Evolutionary conservation across 2,329 filamentous ascomycete species (phyloP).

Genomic region (Colletotrichum sp.): DNA sequence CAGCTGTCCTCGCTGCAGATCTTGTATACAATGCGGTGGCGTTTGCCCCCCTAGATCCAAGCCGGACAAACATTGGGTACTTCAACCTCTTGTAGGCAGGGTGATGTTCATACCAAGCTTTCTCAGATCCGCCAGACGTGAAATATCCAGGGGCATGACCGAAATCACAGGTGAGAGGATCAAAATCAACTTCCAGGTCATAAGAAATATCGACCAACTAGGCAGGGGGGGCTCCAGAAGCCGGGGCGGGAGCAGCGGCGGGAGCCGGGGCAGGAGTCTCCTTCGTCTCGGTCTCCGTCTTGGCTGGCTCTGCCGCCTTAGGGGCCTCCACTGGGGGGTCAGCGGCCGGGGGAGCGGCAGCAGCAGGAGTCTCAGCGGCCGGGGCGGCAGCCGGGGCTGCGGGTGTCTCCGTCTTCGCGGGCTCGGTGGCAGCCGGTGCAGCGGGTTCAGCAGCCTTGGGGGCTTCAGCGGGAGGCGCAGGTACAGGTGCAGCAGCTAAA

Average conservation of each 20-base stretch:
- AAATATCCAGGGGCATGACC: not conserved
- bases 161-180: not conserved
- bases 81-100: not conserved
- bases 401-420: slow-evolving; percentile 25
- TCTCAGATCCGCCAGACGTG: not conserved
- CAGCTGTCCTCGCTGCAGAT: not conserved
- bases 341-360: slow-evolving; percentile 14
- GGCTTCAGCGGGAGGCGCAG: slow-evolving; percentile 25
- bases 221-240: slow-evolving; percentile 23
- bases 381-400: slow-evolving; percentile 26
- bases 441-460: slow-evolving; percentile 19
- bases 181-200: not conserved
- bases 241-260: slow-evolving; percentile 27
- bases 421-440: slow-evolving; percentile 26
- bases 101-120: not conserved
- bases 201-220: not conserved
- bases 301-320: slow-evolving; percentile 3
- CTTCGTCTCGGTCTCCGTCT: slow-evolving; percentile 17
- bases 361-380: slow-evolving; percentile 20
- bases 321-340: not conserved
- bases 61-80: not conserved
- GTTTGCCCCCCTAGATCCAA: not conserved
- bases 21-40: not conserved
- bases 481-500: slow-evolving; percentile 30
- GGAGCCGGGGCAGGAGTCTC: slow-evolving; percentile 27